A percentile compares a stretch with the other conserved stretches of the same genome.
These are phyloP conservation scores for Fusarium marasasianum DNA, from an alignment of 2,329 filamentous ascomycete species.

Conservation along the genomic window DNA sequence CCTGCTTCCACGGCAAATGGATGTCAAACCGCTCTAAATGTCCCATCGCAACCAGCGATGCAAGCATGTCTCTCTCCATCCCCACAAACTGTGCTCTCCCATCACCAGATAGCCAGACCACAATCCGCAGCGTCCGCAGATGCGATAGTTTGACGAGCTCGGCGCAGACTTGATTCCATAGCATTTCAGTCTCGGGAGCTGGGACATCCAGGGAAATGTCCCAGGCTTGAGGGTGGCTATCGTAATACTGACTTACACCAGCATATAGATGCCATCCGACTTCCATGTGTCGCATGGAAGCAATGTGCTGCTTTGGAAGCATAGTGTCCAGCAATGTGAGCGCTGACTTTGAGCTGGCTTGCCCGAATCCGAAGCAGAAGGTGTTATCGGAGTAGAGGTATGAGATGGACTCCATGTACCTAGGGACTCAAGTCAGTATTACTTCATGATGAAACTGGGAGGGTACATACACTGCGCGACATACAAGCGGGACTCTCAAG, in stretches of 20 bases:
- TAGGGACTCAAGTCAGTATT: background rate
- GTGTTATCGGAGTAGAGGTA: background rate
- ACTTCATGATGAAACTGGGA: rapidly evolving
- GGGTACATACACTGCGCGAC: background rate
- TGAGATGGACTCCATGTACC: background rate
- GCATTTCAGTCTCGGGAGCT: background rate
- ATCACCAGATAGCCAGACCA: background rate
- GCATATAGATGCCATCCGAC: background rate
- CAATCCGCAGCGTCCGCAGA: background rate
- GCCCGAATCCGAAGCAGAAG: background rate
- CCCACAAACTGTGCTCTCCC: background rate
- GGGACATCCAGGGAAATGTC: background rate
- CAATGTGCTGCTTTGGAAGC: background rate
- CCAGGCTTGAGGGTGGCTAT: background rate
- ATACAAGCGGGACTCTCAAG: background rate
- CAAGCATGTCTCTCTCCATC: background rate
- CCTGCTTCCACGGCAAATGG: background rate
- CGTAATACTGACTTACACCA: background rate
- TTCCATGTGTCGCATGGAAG: background rate
- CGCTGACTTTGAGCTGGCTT: background rate
- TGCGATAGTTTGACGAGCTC: background rate
- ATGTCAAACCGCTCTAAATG: background rate
- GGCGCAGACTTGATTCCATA: background rate
- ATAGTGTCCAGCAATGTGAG: background rate
- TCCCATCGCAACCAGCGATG: background rate